Percentiles rank a stretch among this genome's conserved stretches.
Conservation (phyloP, 1,284 basidiomycete genomes). For the Heterobasidion occidentale region DNA sequence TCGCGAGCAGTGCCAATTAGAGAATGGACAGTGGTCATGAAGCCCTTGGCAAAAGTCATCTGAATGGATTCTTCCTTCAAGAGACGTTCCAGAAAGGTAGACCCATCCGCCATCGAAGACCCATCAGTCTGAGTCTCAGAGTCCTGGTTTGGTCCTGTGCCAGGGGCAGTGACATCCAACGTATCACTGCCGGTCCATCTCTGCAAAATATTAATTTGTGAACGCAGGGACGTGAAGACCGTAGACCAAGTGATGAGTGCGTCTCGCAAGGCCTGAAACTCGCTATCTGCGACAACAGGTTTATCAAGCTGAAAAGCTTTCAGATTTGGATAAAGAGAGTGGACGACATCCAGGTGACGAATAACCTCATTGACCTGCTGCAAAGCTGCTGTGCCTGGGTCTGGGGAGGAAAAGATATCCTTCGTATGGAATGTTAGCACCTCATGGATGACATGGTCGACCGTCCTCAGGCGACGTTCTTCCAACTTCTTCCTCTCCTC, state of each 20-base stretch:
- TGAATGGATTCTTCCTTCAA: constrained; percentile 95
- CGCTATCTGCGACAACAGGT: constrained; percentile 53
- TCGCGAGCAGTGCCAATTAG: constrained; percentile 85
- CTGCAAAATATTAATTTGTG: constrained; percentile 72
- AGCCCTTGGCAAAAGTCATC: constrained; percentile 90
- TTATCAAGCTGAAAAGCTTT: constrained; percentile 79
- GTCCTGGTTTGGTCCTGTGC: constrained; percentile 31
- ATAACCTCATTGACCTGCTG: constrained; percentile 69
- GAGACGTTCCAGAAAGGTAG: constrained; percentile 88
- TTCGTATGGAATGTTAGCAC: constrained; percentile 65
- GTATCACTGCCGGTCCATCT: constrained; percentile 90
- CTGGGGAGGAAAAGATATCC: constrained; percentile 33
- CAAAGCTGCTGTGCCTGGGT: constrained; percentile 46
- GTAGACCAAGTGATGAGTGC: constrained; percentile 88
- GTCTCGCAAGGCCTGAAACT: constrained; percentile 76
- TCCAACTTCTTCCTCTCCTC: constrained; percentile 81
- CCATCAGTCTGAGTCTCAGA: background rate
- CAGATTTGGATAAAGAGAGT: constrained; percentile 82
- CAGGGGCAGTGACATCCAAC: constrained; percentile 79
- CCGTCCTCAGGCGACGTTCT: constrained; percentile 73
- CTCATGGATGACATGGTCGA: constrained; percentile 81
- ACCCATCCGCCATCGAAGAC: constrained; percentile 38
- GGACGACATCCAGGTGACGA: constrained; percentile 75
- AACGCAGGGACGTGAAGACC: constrained; percentile 70
- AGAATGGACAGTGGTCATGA: constrained; percentile 80